These are phyloP conservation scores for Sextonia rubra DNA, from an alignment of 164 flowering plant genomes.

Conservation along the genomic window DNA sequence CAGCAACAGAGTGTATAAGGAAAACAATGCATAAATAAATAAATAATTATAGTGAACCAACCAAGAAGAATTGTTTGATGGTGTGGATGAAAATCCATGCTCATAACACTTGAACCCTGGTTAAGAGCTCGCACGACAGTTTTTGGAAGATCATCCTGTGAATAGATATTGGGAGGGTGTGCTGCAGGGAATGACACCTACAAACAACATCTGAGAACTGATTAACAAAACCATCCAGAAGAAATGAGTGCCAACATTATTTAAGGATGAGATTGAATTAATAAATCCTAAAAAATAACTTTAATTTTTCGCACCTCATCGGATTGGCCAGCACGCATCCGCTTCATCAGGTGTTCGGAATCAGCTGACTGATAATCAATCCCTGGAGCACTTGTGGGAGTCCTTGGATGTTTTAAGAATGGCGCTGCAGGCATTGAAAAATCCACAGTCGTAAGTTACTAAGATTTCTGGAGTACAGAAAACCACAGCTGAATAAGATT, in stretches of 20 bases:
- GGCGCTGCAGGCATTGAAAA: conserved; percentile 33
- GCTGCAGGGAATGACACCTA: conserved; percentile 56
- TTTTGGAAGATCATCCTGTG: conserved; percentile 75
- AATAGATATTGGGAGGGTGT: conserved; percentile 51
- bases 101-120: conserved; percentile 66
- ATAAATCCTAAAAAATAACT: neutral
- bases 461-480: neutral
- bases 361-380: conserved; percentile 70
- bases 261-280: neutral
- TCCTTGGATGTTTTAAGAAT: conserved; percentile 65
- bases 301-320: conserved; percentile 48
- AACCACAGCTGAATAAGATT: neutral
- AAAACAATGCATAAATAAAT: too few species aligned
- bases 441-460: neutral
- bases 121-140: conserved; percentile 46
- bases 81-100: conserved; percentile 89
- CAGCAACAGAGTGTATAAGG: neutral
- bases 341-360: conserved; percentile 69
- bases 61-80: conserved; percentile 75
- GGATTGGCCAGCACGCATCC: conserved; percentile 55
- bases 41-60: conserved; percentile 6
- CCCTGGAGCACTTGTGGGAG: conserved; percentile 51
- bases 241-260: neutral
- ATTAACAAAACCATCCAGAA: neutral
- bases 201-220: neutral